Evolutionary conservation across 2,329 filamentous ascomycete genomes (phyloP).

Genomic region (Fusarium albidum): DNA sequence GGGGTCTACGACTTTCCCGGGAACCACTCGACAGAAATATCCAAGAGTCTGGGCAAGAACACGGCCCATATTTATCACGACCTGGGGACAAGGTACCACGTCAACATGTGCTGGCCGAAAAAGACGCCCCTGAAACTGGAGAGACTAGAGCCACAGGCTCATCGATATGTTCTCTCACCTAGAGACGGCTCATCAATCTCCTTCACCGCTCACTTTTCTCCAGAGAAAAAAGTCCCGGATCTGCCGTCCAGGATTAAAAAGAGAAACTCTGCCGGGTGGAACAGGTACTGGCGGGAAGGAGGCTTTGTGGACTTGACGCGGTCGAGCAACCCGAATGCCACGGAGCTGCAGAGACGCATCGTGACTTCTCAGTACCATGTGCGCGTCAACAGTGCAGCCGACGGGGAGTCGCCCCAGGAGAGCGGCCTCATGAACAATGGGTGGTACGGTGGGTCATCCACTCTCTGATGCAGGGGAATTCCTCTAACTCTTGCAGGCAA

Average conservation of each 20-base stretch:
- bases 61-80: constrained; percentile 48
- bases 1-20: constrained; percentile 50
- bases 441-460: constrained; percentile 48
- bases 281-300: constrained; percentile 49
- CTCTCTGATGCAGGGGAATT: fast-evolving
- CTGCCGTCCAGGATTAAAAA: constrained; percentile 36
- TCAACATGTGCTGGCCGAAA: constrained; percentile 47
- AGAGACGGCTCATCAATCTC: constrained; percentile 19
- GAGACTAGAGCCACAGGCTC: constrained; percentile 39
- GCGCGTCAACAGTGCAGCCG: constrained; percentile 51
- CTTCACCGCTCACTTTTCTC: constrained; percentile 48
- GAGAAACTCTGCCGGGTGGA: constrained; percentile 42
- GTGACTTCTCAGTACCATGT: constrained; percentile 54
- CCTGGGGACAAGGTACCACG: constrained; percentile 49
- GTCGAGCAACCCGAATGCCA: constrained; percentile 46
- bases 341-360: constrained; percentile 54
- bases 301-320: constrained; percentile 53
- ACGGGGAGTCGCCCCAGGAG: constrained; percentile 51
- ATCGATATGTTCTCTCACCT: constrained; percentile 44
- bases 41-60: constrained; percentile 6
- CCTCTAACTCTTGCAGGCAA: constrained; percentile 36
- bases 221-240: constrained; percentile 32
- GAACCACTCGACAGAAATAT: constrained; percentile 48
- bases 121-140: constrained; percentile 24
- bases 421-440: constrained; percentile 56